phyloP scores from a whole-genome alignment of 2,329 filamentous ascomycete genomes.

The Arthrinium puccinioides region DNA sequence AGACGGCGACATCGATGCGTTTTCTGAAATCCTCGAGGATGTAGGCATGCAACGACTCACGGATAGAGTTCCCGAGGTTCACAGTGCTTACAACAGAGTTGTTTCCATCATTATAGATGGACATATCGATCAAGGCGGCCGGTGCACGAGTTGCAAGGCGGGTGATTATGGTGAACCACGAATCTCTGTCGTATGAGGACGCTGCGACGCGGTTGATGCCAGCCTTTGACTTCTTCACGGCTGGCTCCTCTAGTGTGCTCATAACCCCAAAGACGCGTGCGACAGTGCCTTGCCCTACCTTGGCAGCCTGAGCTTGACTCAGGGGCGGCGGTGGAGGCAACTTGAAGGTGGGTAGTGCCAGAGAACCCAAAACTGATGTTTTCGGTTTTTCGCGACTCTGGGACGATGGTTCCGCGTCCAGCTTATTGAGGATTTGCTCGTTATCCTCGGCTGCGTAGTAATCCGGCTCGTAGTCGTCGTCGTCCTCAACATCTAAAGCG shows the following conservation, averaged over 20 bases:
- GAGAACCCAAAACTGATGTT: constrained; percentile 39
- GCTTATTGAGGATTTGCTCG: constrained; percentile 70
- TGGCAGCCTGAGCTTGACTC: constrained; percentile 62
- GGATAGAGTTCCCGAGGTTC: constrained; percentile 59
- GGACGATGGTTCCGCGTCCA: constrained; percentile 61
- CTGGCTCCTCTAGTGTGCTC: constrained; percentile 61
- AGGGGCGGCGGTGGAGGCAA: constrained; percentile 71
- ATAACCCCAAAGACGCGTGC: constrained; percentile 74
- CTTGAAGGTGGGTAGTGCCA: constrained; percentile 71
- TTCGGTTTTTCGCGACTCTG: constrained; percentile 35
- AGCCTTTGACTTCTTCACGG: constrained; percentile 52
- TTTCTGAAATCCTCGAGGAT: constrained; percentile 87
- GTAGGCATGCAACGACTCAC: constrained; percentile 76
- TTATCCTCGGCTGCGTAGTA: constrained; percentile 70
- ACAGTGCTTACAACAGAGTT: constrained; percentile 19
- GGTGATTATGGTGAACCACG: constrained; percentile 84
- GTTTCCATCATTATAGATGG: constrained; percentile 53
- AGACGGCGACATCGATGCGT: constrained; percentile 82
- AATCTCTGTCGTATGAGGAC: constrained; percentile 76
- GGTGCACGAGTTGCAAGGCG: constrained; percentile 76
- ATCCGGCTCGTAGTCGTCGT: constrained; percentile 90
- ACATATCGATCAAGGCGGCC: constrained; percentile 57
- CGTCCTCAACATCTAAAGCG: constrained; percentile 62
- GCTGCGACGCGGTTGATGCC: constrained; percentile 82
- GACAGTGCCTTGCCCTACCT: constrained; percentile 68